Evolutionary conservation across 768 basidiomycete genomes (phyloP), one percentile per base, ranked within the genome.

Genomic region (Cystobasidium ongulense): DNA sequence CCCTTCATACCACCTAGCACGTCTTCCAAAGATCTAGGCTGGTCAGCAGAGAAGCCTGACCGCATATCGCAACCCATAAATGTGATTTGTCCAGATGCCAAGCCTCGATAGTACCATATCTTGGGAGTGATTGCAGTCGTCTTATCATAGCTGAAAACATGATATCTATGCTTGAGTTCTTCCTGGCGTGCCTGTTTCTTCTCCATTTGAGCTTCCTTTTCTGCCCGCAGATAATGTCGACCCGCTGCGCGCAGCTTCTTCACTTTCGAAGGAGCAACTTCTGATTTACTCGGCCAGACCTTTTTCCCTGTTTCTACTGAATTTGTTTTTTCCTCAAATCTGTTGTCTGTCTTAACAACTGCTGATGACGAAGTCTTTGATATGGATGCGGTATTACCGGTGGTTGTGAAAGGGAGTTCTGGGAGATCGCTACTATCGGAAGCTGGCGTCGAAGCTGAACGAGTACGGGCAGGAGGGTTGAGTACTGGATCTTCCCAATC

Each of bases 401-500:
- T 50, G 18, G 4, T 21, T 8, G 11, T 33, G 21, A 36, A 65
- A 27, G 27, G 33, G 10, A 43, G 29, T 41, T 65, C 63, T 2
- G 63, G 63, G 10, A 65, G 23, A 11, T 39, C 63, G 63, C 63
- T 65, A 25, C 39, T 41, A 5, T 65, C 63, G 3, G 63, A 65
- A 5, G 33, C 59, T 7, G 31, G 7, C 31, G 59, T 3, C 59
- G 31, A 17, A 10, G 63, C 7, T 65, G 63, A 2, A 41, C 63
- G 63, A 17, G 10, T 13, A 7, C 33, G 63, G 2, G 27, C 59
- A 61, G 59, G 3, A 17, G 63, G 33, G 17, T 36, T 33, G 33
- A 65, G 33, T 7, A 65, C 63, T 17, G 63, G 63, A 65, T 65
- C 63, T 5, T 65, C 63, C 63, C 63, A 65, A 25, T 65, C 63